Evolutionary conservation across 306 rosid species (phyloP), one percentile per base, ranked within the genome.

Genomic region (Castanopsis chinensis): DNA sequence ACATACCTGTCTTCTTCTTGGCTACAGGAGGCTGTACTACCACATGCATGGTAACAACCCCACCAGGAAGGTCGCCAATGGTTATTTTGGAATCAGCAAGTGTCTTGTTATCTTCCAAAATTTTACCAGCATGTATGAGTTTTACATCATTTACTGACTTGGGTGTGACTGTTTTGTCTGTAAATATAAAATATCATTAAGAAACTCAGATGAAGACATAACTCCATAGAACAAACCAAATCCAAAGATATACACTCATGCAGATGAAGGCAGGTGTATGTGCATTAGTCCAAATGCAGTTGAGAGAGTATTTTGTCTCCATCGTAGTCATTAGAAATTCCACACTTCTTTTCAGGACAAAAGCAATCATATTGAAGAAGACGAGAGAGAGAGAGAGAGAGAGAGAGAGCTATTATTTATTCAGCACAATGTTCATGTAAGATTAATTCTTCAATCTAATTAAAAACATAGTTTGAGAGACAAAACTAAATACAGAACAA

Each of bases 111-210:
- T 87, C 89, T 76, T 88, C 93, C 85, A 92, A 83, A 83, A 92
- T 73, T 86, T 77, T 90, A 61, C 95, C 93, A 0, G 90, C 93
- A 60, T 90, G 93, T 70, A 92, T 89, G 78, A 89, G 87, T 79
- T 89, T 90, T 73, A 92, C 51, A 54, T 92, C 95, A 69, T 79
- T 84, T 49, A 81, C 80, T 54, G 90, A 81, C 79, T 86, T 92
- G 45, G 95, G 97, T 30, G 76, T 78, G 58, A 85, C 75, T 69
- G 84, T 82, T 83, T 89, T 92, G 18, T 84, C 95, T 92, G 90
- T 70, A 77, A 30, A 78, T n/a, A 33, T 19, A 80, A 80, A 77
- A 41, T 73, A 80, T 78, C 80, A 57, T 53, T 63, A 74, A 61
- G 45, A 79, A 76, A 45, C 17, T 57, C 35, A 32, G 81, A 74